Percentiles rank a stretch among this genome's conserved stretches.
phyloP scores from a whole-genome alignment of 345 rosid genomes.

The Xanthoceras sorbifolium region DNA sequence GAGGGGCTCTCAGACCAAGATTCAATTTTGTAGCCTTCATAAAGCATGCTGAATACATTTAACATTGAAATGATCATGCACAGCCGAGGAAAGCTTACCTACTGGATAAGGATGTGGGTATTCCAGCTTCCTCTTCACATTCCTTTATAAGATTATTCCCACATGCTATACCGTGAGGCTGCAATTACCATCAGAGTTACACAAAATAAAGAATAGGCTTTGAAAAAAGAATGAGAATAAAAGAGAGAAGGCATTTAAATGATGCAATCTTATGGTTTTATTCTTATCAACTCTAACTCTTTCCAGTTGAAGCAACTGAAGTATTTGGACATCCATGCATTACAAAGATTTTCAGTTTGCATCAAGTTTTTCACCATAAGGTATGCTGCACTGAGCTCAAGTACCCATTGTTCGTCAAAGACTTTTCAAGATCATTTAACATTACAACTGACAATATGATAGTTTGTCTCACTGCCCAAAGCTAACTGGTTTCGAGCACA shows the following conservation, averaged over 20 bases:
- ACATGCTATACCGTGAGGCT: conserved; percentile 82
- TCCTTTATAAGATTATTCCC: conserved; percentile 81
- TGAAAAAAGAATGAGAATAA: background rate
- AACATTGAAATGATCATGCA: conserved; percentile 11
- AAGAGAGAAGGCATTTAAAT: conserved; percentile 9
- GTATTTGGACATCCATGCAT: background rate
- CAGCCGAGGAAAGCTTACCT: conserved; percentile 38
- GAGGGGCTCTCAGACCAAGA: background rate
- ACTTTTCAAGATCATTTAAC: background rate
- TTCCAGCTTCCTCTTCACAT: conserved; percentile 97
- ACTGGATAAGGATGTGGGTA: conserved; percentile 54
- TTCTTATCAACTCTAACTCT: background rate
- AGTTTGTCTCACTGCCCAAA: background rate
- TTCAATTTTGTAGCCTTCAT: background rate
- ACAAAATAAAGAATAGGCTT: background rate
- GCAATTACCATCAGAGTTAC: conserved; percentile 27
- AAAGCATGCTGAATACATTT: conserved; percentile 2
- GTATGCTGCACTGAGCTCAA: background rate
- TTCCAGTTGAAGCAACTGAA: background rate
- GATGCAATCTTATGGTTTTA: background rate
- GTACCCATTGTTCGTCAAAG: background rate
- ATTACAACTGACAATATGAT: background rate
- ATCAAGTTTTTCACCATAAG: background rate
- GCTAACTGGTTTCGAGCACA: background rate
- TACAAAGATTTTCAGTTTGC: conserved; percentile 6